Evolutionary conservation across 2,329 filamentous ascomycete species (phyloP).

Genomic region (Celoporthe dispersa): DNA sequence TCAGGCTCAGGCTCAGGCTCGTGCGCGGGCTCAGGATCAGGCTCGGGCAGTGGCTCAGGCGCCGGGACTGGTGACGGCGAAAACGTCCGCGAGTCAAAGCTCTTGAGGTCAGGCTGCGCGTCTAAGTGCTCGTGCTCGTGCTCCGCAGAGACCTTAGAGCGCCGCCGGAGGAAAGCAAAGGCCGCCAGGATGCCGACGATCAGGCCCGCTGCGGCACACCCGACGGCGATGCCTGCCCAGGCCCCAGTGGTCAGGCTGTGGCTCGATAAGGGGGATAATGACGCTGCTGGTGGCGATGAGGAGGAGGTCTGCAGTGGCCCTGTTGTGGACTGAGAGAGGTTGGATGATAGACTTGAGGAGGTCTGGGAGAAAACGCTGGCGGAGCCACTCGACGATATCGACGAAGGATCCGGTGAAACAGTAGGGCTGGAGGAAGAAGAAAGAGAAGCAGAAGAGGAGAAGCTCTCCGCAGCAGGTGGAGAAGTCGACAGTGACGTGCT

Average conservation of each 20-base stretch:
- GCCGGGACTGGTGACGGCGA: conserved; percentile 23
- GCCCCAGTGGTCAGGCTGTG: conserved; percentile 30
- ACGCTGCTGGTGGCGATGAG: background rate
- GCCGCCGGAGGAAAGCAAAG: conserved; percentile 36
- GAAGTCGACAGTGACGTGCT: background rate
- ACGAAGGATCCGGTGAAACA: background rate
- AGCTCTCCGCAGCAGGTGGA: conserved; percentile 9
- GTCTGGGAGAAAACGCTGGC: conserved; percentile 1
- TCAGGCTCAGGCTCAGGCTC: background rate
- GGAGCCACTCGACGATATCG: conserved; percentile 4
- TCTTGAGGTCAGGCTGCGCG: background rate
- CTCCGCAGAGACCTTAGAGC: conserved; percentile 19
- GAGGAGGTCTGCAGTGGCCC: background rate
- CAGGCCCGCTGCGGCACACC: conserved; percentile 37
- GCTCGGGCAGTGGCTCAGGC: background rate
- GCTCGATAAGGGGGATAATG: background rate
- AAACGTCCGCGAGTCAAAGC: conserved; percentile 15
- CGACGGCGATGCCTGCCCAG: conserved; percentile 39
- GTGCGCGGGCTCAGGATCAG: background rate
- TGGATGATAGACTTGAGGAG: background rate
- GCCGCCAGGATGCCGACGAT: conserved; percentile 35
- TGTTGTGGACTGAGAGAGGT: background rate
- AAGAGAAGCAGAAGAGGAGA: background rate
- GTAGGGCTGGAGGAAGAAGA: conserved; percentile 4
- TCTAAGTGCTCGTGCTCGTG: background rate